Conservation (phyloP, 2,329 filamentous ascomycete genomes). For the Grosmannia serpens region DNA sequence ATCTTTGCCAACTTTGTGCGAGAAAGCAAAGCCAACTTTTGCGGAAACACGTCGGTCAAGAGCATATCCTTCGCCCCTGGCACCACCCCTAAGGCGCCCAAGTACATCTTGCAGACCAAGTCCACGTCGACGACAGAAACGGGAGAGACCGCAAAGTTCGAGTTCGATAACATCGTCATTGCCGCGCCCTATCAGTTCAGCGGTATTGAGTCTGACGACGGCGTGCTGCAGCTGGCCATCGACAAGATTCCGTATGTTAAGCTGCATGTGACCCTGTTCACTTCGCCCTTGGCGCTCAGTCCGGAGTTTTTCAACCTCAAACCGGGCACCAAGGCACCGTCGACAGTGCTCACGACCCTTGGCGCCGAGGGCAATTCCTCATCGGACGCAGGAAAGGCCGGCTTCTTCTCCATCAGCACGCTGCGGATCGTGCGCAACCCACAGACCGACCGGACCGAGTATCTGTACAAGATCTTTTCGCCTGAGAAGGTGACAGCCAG, state of each 20-base stretch:
- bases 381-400: slow-evolving; percentile 54
- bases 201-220: slow-evolving; percentile 49
- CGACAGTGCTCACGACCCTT: slow-evolving; percentile 74
- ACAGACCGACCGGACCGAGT: slow-evolving; percentile 38
- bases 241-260: slow-evolving; percentile 75
- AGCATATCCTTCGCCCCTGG: not conserved
- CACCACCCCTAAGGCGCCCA: slow-evolving; percentile 10
- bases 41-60: slow-evolving; percentile 56
- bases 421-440: slow-evolving; percentile 55
- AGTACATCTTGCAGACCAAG: slow-evolving; percentile 34
- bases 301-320: slow-evolving; percentile 60
- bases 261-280: slow-evolving; percentile 82
- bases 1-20: slow-evolving; percentile 80
- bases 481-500: slow-evolving; percentile 37
- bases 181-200: slow-evolving; percentile 77
- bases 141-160: slow-evolving; percentile 19
- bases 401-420: slow-evolving; percentile 79
- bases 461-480: slow-evolving; percentile 56
- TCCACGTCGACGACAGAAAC: slow-evolving; percentile 19
- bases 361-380: slow-evolving; percentile 41
- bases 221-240: slow-evolving; percentile 57
- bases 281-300: slow-evolving; percentile 63
- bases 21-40: slow-evolving; percentile 47
- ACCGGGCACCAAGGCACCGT: slow-evolving; percentile 48
- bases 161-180: slow-evolving; percentile 71